Percentiles rank a stretch among this genome's conserved stretches.
Conservation (phyloP, 345 rosid genomes). For the Mercurialis annua region DNA sequence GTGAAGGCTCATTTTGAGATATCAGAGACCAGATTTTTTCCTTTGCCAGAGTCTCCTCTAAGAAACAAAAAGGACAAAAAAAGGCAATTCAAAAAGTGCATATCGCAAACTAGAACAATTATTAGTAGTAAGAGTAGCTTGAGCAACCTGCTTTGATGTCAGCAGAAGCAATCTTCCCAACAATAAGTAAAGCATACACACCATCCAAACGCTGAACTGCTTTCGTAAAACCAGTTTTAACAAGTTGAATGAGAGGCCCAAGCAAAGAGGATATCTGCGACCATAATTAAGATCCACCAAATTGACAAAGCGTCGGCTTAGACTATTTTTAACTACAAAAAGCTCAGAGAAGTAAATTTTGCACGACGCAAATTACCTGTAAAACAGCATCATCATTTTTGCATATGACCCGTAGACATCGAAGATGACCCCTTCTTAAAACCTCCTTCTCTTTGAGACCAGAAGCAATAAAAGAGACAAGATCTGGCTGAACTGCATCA, state of each 20-base stretch:
- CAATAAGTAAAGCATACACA: slow-evolving; percentile 73
- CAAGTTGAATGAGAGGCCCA: slow-evolving; percentile 84
- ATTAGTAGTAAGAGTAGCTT: background rate
- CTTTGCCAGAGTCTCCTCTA: slow-evolving; percentile 82
- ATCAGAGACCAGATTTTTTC: slow-evolving; percentile 92
- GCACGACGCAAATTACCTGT: slow-evolving; percentile 40
- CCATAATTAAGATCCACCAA: slow-evolving; percentile 16
- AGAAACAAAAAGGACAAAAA: slow-evolving; percentile 16
- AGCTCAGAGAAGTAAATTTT: background rate
- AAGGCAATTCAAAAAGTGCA: slow-evolving; percentile 19
- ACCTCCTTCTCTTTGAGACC: slow-evolving; percentile 95
- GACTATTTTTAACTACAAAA: background rate
- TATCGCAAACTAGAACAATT: background rate
- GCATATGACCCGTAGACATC: slow-evolving; percentile 61
- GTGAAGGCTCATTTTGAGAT: slow-evolving; percentile 82
- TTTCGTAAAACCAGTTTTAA: slow-evolving; percentile 87
- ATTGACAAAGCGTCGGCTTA: slow-evolving; percentile 15
- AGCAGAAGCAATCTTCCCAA: slow-evolving; percentile 73
- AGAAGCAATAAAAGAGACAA: slow-evolving; percentile 63
- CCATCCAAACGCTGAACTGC: slow-evolving; percentile 93
- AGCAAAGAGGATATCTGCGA: slow-evolving; percentile 72
- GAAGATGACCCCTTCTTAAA: slow-evolving; percentile 90
- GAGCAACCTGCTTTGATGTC: slow-evolving; percentile 87
- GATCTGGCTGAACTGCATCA: slow-evolving; percentile 59
- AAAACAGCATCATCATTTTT: slow-evolving; percentile 60